Percentiles rank a stretch among this genome's conserved stretches.
These are phyloP conservation scores for Daldinia bambusicola DNA, from an alignment of 495 filamentous ascomycete genomes.

Conservation along the genomic window DNA sequence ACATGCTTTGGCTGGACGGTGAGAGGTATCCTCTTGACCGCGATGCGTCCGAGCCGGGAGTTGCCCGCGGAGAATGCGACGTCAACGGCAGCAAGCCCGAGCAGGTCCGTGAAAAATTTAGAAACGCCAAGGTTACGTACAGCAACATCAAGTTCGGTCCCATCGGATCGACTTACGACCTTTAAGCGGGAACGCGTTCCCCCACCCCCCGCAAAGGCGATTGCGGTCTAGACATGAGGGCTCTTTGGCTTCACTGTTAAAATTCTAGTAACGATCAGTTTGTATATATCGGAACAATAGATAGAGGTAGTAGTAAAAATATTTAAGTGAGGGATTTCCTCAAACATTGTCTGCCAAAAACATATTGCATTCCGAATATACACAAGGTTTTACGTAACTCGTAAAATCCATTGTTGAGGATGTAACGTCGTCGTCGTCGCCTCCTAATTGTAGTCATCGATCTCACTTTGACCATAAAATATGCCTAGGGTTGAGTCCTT, in stretches of 20 bases:
- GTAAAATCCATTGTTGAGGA: not conserved
- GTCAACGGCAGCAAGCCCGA: conserved; percentile 65
- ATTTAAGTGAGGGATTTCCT: not conserved
- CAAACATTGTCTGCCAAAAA: not conserved
- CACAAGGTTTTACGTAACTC: not conserved
- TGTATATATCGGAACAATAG: conserved; percentile 13
- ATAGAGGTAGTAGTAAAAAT: not conserved
- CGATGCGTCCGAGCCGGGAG: conserved; percentile 73
- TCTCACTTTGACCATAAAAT: not conserved
- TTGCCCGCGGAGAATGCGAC: conserved; percentile 73
- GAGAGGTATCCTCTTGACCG: conserved; percentile 42
- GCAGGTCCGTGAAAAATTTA: conserved; percentile 46
- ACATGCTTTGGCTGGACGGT: conserved; percentile 87
- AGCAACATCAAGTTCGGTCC: conserved; percentile 77
- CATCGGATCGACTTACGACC: conserved; percentile 68
- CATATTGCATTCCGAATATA: not conserved
- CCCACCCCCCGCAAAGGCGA: conserved; percentile 1
- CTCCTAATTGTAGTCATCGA: not conserved
- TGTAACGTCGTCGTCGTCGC: not conserved
- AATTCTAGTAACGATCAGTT: conserved; percentile 9
- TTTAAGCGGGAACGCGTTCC: conserved; percentile 19
- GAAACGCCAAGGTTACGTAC: conserved; percentile 59
- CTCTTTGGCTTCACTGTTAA: conserved; percentile 11
- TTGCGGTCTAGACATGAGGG: conserved; percentile 4
- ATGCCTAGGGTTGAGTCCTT: not conserved